phyloP scores from a whole-genome alignment of 495 filamentous ascomycete species.

The Penicillium samsonianum region DNA sequence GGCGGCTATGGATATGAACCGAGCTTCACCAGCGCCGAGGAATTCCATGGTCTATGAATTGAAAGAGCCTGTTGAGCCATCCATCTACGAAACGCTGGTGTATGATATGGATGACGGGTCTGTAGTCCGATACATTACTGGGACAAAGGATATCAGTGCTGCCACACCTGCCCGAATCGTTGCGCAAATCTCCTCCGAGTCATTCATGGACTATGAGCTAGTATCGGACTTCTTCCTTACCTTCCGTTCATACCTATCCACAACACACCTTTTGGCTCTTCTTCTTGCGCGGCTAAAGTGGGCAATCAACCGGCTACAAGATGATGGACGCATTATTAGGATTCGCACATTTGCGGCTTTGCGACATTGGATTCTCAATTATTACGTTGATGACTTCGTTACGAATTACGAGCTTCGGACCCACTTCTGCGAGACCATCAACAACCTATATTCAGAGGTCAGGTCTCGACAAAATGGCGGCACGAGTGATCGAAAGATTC shows the following conservation, averaged over 20 bases:
- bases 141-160: slow-evolving; percentile 74
- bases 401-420: slow-evolving; percentile 75
- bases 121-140: slow-evolving; percentile 79
- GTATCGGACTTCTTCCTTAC: slow-evolving; percentile 98
- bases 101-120: slow-evolving; percentile 71
- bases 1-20: slow-evolving; percentile 37
- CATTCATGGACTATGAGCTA: slow-evolving; percentile 95
- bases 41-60: slow-evolving; percentile 47
- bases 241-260: slow-evolving; percentile 79
- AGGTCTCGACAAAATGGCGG: slow-evolving; percentile 52
- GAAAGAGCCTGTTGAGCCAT: slow-evolving; percentile 50
- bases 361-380: slow-evolving; percentile 98
- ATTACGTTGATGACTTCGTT: slow-evolving; percentile 94
- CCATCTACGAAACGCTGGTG: slow-evolving; percentile 79
- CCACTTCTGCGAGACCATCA: slow-evolving; percentile 80
- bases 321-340: slow-evolving; percentile 85
- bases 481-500: slow-evolving; percentile 82
- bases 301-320: slow-evolving; percentile 79
- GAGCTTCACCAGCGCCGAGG: slow-evolving; percentile 31
- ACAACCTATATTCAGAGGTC: slow-evolving; percentile 68
- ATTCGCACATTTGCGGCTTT: slow-evolving; percentile 96
- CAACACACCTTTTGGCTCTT: slow-evolving; percentile 74
- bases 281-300: slow-evolving; percentile 82
- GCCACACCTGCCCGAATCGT: slow-evolving; percentile 91
- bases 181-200: slow-evolving; percentile 95